A percentile compares a stretch with the other conserved stretches of the same genome.
Conservation (phyloP, 2,329 filamentous ascomycete genomes). For the Xylaria polymorpha region DNA sequence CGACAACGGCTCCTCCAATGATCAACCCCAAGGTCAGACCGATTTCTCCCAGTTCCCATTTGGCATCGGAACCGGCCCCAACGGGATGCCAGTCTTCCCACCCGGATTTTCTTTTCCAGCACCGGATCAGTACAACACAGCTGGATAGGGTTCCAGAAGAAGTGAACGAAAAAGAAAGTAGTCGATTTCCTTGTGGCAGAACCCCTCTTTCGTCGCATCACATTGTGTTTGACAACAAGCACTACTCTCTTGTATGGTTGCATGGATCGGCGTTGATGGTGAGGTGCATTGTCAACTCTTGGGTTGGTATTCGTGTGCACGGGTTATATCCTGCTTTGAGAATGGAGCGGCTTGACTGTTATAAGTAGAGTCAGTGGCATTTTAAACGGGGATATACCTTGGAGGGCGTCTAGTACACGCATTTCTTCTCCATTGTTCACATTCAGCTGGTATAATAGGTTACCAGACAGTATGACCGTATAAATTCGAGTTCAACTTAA, state of each 20-base stretch:
- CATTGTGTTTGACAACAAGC: conserved; percentile 18
- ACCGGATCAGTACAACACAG: conserved; percentile 43
- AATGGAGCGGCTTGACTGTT: background rate
- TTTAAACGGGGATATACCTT: background rate
- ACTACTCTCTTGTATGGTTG: conserved; percentile 29
- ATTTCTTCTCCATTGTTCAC: background rate
- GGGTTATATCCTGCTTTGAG: conserved; percentile 8
- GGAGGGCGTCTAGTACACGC: background rate
- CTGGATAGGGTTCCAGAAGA: conserved; percentile 11
- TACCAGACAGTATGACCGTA: background rate
- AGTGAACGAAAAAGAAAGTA: no score
- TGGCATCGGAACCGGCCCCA: conserved; percentile 58
- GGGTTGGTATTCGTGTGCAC: conserved; percentile 24
- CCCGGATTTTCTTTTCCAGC: conserved; percentile 58
- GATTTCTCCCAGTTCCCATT: conserved; percentile 55
- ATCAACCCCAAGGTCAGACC: conserved; percentile 39
- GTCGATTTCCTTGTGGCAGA: background rate
- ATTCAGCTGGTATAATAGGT: background rate
- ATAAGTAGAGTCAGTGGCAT: background rate
- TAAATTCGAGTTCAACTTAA: background rate
- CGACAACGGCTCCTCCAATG: conserved; percentile 46
- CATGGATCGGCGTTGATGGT: conserved; percentile 35
- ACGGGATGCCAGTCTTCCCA: conserved; percentile 63
- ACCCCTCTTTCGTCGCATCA: background rate
- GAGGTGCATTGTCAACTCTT: conserved; percentile 20